A percentile compares a stretch with the other conserved stretches of the same genome.
These are phyloP conservation scores for Chlamydomonas applanata DNA, from an alignment of 139 green algal species.

Conservation along the genomic window DNA sequence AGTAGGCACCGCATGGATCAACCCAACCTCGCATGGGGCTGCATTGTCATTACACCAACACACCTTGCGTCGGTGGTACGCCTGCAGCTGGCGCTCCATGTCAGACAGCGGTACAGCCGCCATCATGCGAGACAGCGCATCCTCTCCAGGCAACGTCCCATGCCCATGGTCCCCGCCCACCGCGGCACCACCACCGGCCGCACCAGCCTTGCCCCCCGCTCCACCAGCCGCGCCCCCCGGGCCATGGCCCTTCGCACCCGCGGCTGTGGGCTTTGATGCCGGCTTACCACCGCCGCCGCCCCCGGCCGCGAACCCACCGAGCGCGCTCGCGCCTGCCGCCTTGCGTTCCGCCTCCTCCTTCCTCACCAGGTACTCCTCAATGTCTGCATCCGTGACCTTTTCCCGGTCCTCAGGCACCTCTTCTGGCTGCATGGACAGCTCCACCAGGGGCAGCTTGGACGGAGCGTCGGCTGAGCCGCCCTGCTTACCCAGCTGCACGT, in stretches of 20 bases:
- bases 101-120: constrained; percentile 32
- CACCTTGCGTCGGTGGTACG: constrained; percentile 20
- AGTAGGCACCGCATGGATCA: no score
- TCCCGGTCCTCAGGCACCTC: constrained; percentile 50
- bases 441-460: neutral
- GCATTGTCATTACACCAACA: neutral
- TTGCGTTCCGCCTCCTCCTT: constrained; percentile 39
- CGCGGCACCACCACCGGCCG: neutral
- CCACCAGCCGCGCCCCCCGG: neutral
- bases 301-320: constrained; percentile 35
- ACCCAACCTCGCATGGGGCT: no score
- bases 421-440: constrained; percentile 23
- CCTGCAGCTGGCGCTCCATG: constrained; percentile 31
- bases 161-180: neutral
- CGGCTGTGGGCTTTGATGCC: neutral
- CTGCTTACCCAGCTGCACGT: constrained; percentile 22
- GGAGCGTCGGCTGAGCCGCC: neutral
- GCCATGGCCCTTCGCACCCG: neutral
- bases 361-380: constrained; percentile 28
- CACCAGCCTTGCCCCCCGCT: neutral
- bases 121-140: constrained; percentile 41
- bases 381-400: constrained; percentile 36
- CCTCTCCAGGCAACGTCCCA: constrained; percentile 15
- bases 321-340: constrained; percentile 22
- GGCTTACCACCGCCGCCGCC: neutral